Conservation (phyloP, 2,329 filamentous ascomycete species). For the Penicillium sp. region DNA sequence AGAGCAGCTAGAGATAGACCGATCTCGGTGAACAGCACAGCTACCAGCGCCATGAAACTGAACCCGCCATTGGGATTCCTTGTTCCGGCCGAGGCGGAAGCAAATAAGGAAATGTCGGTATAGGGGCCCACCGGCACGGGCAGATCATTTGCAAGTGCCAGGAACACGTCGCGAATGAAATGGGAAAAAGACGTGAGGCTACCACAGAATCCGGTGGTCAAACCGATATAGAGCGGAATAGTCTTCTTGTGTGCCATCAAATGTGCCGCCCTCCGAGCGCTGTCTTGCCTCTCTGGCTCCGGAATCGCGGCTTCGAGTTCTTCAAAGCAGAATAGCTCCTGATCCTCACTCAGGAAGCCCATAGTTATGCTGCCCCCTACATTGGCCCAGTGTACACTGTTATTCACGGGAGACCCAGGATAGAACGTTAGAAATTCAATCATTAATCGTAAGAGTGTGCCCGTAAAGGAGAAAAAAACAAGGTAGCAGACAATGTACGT, state of each 20-base stretch:
- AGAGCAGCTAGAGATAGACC: constrained; percentile 67
- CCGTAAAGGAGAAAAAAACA: constrained; percentile 75
- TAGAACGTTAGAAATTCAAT: constrained; percentile 75
- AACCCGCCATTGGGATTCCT: constrained; percentile 66
- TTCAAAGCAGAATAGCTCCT: constrained; percentile 64
- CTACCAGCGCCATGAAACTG: constrained; percentile 73
- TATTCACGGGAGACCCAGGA: constrained; percentile 67
- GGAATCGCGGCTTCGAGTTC: constrained; percentile 26
- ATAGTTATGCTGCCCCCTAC: constrained; percentile 74
- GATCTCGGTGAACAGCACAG: constrained; percentile 68
- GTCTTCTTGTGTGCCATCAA: constrained; percentile 62
- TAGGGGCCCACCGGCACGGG: constrained; percentile 44
- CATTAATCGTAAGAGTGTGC: constrained; percentile 68
- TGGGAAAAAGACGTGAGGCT: constrained; percentile 84
- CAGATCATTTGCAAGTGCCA: constrained; percentile 47
- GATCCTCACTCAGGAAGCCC: constrained; percentile 77
- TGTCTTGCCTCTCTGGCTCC: too few species aligned
- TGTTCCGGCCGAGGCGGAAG: constrained; percentile 32
- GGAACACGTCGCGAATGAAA: constrained; percentile 75
- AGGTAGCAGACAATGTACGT: constrained; percentile 72
- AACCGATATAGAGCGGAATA: constrained; percentile 66
- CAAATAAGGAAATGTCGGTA: constrained; percentile 37
- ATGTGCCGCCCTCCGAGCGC: neutral
- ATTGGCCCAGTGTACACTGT: constrained; percentile 79
- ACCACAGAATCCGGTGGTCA: constrained; percentile 82